Conservation (phyloP, 1,284 basidiomycete species). For the Mycosarcoma mackinlayi region DNA sequence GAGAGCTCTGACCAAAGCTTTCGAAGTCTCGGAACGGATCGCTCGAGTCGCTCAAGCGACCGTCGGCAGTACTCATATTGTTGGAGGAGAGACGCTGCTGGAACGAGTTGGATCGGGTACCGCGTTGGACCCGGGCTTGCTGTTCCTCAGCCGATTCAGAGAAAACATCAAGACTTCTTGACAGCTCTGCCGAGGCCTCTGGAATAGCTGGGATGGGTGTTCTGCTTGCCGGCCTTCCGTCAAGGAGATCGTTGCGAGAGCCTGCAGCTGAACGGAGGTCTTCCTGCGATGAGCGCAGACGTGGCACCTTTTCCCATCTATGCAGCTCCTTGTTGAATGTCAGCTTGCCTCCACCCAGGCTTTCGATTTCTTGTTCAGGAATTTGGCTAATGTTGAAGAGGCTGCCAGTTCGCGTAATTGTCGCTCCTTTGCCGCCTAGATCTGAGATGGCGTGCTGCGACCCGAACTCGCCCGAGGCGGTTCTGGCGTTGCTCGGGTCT, state of each 20-base stretch:
- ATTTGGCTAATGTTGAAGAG: constrained; percentile 58
- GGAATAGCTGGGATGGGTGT: constrained; percentile 37
- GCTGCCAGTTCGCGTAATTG: constrained; percentile 46
- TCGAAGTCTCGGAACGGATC: constrained; percentile 55
- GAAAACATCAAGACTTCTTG: constrained; percentile 38
- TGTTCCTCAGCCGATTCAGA: constrained; percentile 41
- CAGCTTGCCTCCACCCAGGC: constrained; percentile 47
- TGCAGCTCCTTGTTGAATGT: constrained; percentile 46
- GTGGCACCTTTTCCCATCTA: constrained; percentile 49
- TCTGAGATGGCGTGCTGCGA: constrained; percentile 39
- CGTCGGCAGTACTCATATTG: constrained; percentile 28
- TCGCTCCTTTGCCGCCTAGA: constrained; percentile 47
- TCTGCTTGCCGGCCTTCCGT: constrained; percentile 20
- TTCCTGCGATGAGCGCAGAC: constrained; percentile 32
- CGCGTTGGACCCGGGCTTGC: constrained; percentile 24
- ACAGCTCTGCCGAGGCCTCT: constrained; percentile 42
- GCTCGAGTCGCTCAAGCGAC: constrained; percentile 41
- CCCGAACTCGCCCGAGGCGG: constrained; percentile 32
- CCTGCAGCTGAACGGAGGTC: constrained; percentile 34
- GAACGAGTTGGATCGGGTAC: constrained; percentile 34
- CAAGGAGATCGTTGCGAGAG: constrained; percentile 27
- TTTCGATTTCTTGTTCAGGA: constrained; percentile 46
- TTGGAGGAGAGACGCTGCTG: constrained; percentile 34
- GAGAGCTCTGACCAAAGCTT: constrained; percentile 51
- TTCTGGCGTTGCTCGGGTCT: constrained; percentile 34